Conservation (phyloP, 2,329 filamentous ascomycete genomes). For the Aspergillus sp. region DNA sequence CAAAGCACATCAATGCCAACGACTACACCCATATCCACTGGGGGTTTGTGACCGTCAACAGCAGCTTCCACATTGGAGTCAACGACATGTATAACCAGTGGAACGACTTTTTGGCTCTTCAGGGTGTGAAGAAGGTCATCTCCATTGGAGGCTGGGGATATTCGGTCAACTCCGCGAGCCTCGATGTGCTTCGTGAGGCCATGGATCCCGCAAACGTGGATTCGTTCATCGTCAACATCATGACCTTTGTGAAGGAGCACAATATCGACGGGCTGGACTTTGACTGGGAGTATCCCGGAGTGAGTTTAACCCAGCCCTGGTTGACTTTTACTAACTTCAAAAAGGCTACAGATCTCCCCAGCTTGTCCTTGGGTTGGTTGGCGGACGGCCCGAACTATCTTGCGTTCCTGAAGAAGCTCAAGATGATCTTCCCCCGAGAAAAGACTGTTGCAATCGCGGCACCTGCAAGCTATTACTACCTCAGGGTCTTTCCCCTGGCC, state of each 20-base stretch:
- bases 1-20: constrained; percentile 23
- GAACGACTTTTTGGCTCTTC: constrained; percentile 34
- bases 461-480: constrained; percentile 38
- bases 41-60: constrained; percentile 41
- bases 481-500: constrained; percentile 35
- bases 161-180: constrained; percentile 43
- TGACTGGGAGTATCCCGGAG: constrained; percentile 20
- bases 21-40: constrained; percentile 44
- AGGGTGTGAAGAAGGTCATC: constrained; percentile 22
- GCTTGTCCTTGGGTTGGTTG: constrained; percentile 33
- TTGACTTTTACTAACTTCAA: background rate
- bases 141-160: constrained; percentile 52
- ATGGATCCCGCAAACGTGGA: constrained; percentile 43
- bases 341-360: constrained; percentile 37
- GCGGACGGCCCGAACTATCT: constrained; percentile 43
- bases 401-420: constrained; percentile 34
- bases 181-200: constrained; percentile 44
- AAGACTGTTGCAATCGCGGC: constrained; percentile 33
- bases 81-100: constrained; percentile 29
- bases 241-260: constrained; percentile 24
- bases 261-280: constrained; percentile 21
- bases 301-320: background rate
- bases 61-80: constrained; percentile 36
- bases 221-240: constrained; percentile 40
- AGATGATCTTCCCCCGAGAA: constrained; percentile 20